Base-by-base conservation (phyloP, 75 land plant species). In the Sequoia sempervirens region DNA sequence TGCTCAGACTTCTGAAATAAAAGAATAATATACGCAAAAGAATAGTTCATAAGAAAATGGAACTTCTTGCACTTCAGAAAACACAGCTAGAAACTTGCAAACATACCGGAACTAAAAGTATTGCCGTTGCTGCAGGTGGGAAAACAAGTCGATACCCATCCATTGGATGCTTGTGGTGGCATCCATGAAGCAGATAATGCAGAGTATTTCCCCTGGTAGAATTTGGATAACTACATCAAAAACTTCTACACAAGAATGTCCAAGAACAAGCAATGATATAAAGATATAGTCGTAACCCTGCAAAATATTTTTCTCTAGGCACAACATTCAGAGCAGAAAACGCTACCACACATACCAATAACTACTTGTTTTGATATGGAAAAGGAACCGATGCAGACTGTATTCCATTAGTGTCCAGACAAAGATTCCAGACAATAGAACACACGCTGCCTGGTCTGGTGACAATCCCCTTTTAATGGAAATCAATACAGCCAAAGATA, bases 151-250 rank as follows among this genome's bases (percentile, higher is more conserved):
- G 93, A 30, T 89, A 85, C 11, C 93, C 93, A 91, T 98, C 98
- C 98, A 96, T 94, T 28, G 99, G 99, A 85, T 96, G 96, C 89
- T 98, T 98, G 78, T 98, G 99, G 86, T 98, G 99, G 85, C 98
- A 98, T 41, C 99, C 99, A 93, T 98, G 99, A 79, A 98, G 91
- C 84, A 96, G 92, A 89, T 98, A 98, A 83, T 98, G 99, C 1
- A 87, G n/a, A 11, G 99, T 96, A 81, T 98, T 98, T 82, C 86
- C 89, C 99, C 99, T 97, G 88, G 80, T 85, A 78, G 14, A 7
- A 75, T 54, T 56, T 50, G n/a, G 43, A 74, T 56, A 56, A 75
- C 32, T 43, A 75, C 73, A 2, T 38, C 41, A 81, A 75, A 47
- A 50, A 17, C 15, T 64, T 41, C 37, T 70, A 64, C 52, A 52